Base-by-base conservation (phyloP, 1,284 basidiomycete species). In the Ceratobasidium sp. region DNA sequence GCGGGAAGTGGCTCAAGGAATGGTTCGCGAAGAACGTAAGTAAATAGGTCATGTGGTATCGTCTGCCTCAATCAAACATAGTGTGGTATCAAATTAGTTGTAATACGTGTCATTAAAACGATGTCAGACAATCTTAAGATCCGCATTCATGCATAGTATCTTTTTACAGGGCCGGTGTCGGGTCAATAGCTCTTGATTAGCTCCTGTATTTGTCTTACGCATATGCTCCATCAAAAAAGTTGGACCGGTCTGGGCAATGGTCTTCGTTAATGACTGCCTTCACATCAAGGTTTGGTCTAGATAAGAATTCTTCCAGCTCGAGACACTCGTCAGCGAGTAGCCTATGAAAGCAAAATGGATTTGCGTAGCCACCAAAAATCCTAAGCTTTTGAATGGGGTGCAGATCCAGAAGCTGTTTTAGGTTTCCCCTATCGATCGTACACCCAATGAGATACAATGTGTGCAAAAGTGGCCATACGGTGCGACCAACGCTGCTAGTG, bases 1-100 rank as follows among this genome's bases (percentile, higher is more conserved):
- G 59, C 21, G 59, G 59, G 4, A 61, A 23, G 10, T 61, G 59
- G 59, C 59, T 61, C 43, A 34, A 34, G 43, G 36, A 61, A 8
- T 61, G 59, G 59, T 61, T 61, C 21, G 32, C 3, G n/a, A 43
- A 61, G 39, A 41, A 61, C 41, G n/a, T 61, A 5, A 41, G 26
- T 16, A 61, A 61, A 32, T 61, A 45, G 18, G 4, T 45, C 9
- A 6, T 39, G 36, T n/a, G n/a, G n/a, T n/a, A n/a, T n/a, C n/a
- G n/a, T n/a, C n/a, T n/a, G n/a, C n/a, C n/a, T n/a, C n/a, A n/a
- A n/a, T n/a, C n/a, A n/a, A n/a, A n/a, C n/a, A n/a, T n/a, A n/a
- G n/a, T n/a, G n/a, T n/a, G n/a, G n/a, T n/a, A n/a, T n/a, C n/a
- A n/a, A n/a, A n/a, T n/a, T n/a, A n/a, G n/a, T n/a, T n/a, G n/a